A percentile compares a stretch with the other conserved stretches of the same genome.
Conservation (phyloP, 495 filamentous ascomycete species). For the Penicillium subrubescens region DNA sequence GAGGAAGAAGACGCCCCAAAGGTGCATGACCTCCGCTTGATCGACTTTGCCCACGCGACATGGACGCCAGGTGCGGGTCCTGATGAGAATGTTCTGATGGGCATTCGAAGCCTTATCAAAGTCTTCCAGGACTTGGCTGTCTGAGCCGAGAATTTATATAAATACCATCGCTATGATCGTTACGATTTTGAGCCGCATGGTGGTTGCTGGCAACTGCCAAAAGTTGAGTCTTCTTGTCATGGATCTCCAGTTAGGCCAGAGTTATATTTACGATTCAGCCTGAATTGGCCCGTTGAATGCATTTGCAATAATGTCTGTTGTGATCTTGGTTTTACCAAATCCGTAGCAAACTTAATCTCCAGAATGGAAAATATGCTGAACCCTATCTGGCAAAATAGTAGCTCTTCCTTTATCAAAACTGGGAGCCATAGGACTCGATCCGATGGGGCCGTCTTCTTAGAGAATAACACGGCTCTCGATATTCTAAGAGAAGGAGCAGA, state of each 20-base stretch:
- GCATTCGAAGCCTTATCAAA: conserved; percentile 71
- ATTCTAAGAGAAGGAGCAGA: too few relatives aligned
- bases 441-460: too few relatives aligned
- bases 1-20: conserved; percentile 69
- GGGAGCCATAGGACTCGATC: too few relatives aligned
- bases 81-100: conserved; percentile 80
- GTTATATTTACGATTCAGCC: neutral
- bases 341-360: too few relatives aligned
- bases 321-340: neutral
- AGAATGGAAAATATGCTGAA: too few relatives aligned
- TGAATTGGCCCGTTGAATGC: conserved; percentile 1
- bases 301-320: neutral
- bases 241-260: neutral
- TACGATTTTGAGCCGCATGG: conserved; percentile 7
- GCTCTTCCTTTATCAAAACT: too few relatives aligned
- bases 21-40: conserved; percentile 82
- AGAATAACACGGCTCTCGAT: too few relatives aligned
- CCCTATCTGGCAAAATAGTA: too few relatives aligned
- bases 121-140: conserved; percentile 66
- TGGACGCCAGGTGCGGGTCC: conserved; percentile 86
- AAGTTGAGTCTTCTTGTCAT: neutral
- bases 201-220: conserved; percentile 35
- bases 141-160: conserved; percentile 17
- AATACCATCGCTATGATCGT: neutral
- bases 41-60: conserved; percentile 93